A percentile compares a stretch with the other conserved stretches of the same genome.
These are phyloP conservation scores for Hortaea sp. DNA, from an alignment of 2,329 filamentous ascomycete genomes.

Conservation along the genomic window DNA sequence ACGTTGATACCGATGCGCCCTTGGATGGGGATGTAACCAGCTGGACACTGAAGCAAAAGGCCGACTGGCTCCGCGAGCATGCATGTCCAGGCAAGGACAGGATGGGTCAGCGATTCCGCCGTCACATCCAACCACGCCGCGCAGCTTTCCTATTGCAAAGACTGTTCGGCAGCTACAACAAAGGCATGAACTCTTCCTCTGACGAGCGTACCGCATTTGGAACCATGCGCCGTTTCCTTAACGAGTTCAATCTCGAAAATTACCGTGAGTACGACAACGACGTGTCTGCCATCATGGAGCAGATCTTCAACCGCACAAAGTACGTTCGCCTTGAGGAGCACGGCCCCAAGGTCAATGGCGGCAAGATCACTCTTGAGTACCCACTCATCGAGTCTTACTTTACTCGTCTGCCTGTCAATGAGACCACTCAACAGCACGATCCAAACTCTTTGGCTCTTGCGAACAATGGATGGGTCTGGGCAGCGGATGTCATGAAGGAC, in stretches of 20 bases:
- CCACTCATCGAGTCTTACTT: conserved; percentile 93
- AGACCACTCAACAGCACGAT: conserved; percentile 65
- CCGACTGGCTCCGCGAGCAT: conserved; percentile 55
- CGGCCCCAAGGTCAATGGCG: conserved; percentile 75
- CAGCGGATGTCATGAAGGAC: conserved; percentile 84
- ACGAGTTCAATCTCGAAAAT: conserved; percentile 76
- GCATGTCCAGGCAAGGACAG: conserved; percentile 62
- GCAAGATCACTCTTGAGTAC: conserved; percentile 63
- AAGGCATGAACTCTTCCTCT: conserved; percentile 37
- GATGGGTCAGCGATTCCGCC: conserved; percentile 69
- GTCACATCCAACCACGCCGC: conserved; percentile 58
- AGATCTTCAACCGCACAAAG: conserved; percentile 88
- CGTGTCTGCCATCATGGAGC: conserved; percentile 70
- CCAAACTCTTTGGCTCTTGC: conserved; percentile 69
- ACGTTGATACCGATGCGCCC: conserved; percentile 45
- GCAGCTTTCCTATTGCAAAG: conserved; percentile 59
- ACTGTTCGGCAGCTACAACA: conserved; percentile 60
- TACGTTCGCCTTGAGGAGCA: conserved; percentile 89
- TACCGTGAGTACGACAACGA: conserved; percentile 90
- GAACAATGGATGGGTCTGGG: conserved; percentile 99
- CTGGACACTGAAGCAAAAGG: conserved; percentile 50
- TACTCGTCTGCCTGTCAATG: conserved; percentile 73
- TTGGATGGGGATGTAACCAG: conserved; percentile 45
- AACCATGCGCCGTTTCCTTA: conserved; percentile 53
- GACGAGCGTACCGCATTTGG: conserved; percentile 42